Conservation (phyloP, 495 filamentous ascomycete genomes). For the Cercophora scortea region DNA sequence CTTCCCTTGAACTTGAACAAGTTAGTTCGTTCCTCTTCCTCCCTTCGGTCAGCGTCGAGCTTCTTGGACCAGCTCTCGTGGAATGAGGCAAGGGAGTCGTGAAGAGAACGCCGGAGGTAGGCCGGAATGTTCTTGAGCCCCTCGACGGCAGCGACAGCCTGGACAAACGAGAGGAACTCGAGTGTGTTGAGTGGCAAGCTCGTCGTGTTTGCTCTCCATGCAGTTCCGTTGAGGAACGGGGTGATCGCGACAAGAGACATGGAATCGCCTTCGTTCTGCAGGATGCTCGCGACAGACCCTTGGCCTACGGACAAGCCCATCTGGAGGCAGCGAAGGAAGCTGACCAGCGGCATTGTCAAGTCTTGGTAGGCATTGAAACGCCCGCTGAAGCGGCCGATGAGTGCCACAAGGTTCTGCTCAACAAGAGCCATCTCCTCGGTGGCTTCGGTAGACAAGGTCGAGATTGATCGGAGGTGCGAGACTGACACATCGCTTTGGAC, state of each 20-base stretch:
- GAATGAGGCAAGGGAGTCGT: conserved; percentile 56
- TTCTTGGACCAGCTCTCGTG: conserved; percentile 72
- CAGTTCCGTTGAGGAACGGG: conserved; percentile 55
- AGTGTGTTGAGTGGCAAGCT: conserved; percentile 32
- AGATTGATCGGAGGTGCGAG: conserved; percentile 22
- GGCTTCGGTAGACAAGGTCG: conserved; percentile 15
- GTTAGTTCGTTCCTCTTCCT: conserved; percentile 60
- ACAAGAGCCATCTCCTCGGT: conserved; percentile 49
- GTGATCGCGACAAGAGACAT: conserved; percentile 42
- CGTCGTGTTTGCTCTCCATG: conserved; percentile 9
- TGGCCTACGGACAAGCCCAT: conserved; percentile 60
- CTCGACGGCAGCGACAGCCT: conserved; percentile 33
- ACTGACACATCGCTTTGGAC: conserved; percentile 47
- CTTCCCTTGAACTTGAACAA: conserved; percentile 76
- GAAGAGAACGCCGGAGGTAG: conserved; percentile 24
- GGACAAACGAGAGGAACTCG: conserved; percentile 37
- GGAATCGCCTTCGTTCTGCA: conserved; percentile 20
- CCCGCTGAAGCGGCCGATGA: conserved; percentile 55
- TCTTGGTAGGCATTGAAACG: conserved; percentile 76
- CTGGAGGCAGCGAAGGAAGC: conserved; percentile 74
- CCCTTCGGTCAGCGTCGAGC: conserved; percentile 63
- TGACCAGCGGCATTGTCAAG: conserved; percentile 67
- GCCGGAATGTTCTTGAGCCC: conserved; percentile 29
- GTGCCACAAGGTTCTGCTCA: conserved; percentile 61
- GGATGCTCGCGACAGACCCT: conserved; percentile 14